Evolutionary conservation across 345 rosid species (phyloP).

Genomic region (Erodium maritimum): DNA sequence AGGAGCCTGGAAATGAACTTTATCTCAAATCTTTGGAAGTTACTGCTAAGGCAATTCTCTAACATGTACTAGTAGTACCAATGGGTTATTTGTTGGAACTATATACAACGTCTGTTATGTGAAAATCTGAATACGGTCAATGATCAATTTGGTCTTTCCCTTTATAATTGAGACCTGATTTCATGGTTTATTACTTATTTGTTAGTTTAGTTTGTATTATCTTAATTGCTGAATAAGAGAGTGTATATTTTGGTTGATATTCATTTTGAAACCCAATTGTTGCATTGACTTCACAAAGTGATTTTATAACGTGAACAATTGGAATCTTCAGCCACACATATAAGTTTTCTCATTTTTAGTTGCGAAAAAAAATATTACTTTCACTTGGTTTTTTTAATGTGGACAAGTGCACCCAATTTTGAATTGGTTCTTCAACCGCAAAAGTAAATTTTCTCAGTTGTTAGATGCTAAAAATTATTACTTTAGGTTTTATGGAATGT

Average conservation of each 20-base stretch:
- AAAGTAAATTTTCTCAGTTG: neutral
- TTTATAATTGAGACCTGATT: neutral
- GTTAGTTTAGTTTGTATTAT: neutral
- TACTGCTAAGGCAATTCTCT: constrained; percentile 49
- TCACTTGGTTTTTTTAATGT: too few relatives aligned
- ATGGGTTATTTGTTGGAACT: neutral
- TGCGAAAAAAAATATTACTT: too few relatives aligned
- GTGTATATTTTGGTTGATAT: neutral
- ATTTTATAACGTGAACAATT: too few relatives aligned
- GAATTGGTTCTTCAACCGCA: neutral
- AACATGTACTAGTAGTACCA: neutral
- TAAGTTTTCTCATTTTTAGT: too few relatives aligned
- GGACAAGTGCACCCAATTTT: too few relatives aligned
- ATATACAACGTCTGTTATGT: neutral
- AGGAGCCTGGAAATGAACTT: constrained; percentile 69
- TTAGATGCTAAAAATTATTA: too few relatives aligned
- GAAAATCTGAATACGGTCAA: neutral
- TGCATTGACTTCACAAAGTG: too few relatives aligned
- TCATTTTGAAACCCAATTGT: too few relatives aligned
- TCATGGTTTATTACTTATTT: neutral
- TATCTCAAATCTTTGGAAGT: constrained; percentile 65
- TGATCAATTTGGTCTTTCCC: neutral
- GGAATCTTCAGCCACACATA: too few relatives aligned
- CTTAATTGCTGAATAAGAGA: neutral
- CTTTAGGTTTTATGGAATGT: neutral